phyloP scores from a whole-genome alignment of 805 yeast species.

The Ogataea saltuana region DNA sequence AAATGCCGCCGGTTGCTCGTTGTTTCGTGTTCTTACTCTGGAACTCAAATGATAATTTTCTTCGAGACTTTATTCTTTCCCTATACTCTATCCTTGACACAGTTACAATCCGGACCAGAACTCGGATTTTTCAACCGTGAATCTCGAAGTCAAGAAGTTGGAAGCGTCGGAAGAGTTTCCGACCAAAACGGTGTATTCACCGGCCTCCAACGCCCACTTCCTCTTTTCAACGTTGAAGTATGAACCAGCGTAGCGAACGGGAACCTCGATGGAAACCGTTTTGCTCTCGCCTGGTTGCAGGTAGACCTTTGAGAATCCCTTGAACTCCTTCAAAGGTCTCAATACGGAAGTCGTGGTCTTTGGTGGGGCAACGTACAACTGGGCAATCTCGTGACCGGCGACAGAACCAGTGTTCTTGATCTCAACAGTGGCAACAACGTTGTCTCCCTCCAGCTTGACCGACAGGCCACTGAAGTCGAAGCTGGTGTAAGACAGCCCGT shows the following conservation, averaged over 20 bases:
- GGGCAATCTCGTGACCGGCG: conserved; percentile 57
- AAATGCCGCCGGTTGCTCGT: no score
- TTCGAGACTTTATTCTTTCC: neutral
- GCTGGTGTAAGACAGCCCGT: conserved; percentile 59
- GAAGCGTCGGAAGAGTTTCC: conserved; percentile 37
- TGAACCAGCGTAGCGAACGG: conserved; percentile 52
- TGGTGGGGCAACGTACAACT: conserved; percentile 49
- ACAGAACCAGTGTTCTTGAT: conserved; percentile 50
- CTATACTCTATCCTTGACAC: no score
- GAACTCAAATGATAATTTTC: no score
- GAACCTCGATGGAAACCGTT: conserved; percentile 39
- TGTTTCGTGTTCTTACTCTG: no score
- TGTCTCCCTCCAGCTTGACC: conserved; percentile 31
- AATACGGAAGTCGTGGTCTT: conserved; percentile 34
- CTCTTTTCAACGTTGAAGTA: conserved; percentile 51
- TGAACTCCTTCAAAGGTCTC: conserved; percentile 61
- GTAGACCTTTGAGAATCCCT: conserved; percentile 53
- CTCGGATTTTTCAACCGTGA: conserved; percentile 1
- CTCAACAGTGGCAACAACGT: conserved; percentile 35
- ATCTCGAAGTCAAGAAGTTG: conserved; percentile 4
- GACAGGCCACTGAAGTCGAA: conserved; percentile 44
- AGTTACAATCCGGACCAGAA: conserved; percentile 3
- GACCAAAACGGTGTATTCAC: conserved; percentile 48
- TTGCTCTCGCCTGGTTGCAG: conserved; percentile 46
- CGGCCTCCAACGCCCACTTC: conserved; percentile 55